Evolutionary conservation across 2,329 filamentous ascomycete species (phyloP), one percentile per base, ranked within the genome.

Genomic region (Fusarium longipes): DNA sequence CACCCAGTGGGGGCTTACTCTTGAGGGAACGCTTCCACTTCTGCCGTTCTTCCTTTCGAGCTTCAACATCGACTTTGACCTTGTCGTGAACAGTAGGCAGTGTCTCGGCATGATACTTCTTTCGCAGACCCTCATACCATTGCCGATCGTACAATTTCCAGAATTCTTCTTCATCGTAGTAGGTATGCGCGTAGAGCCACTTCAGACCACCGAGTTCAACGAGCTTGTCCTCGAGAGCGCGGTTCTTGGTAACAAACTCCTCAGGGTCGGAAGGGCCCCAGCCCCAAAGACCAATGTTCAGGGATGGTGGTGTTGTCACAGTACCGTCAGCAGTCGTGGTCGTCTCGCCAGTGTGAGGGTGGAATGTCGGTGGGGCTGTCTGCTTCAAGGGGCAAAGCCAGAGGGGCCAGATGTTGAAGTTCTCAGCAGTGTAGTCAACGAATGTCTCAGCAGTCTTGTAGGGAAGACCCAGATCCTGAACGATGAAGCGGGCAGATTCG

Each of bases 131-230:
- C 30, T 91, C 84, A 75, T 93, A 93, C 83, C 84, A 87, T 20
- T 75, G 71, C 40, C 80, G 77, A 55, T 82, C 82, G 75, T 92
- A 92, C 50, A 88, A 81, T 32, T 79, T 72, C 89, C 89, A 92
- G 78, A 92, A 93, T 73, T 91, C 87, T 1, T 84, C 80, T 73
- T 91, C 86, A n/a, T 86, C 84, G 77, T 96, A 96, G 80, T 93
- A 96, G 0, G 92, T 91, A 73, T 95, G 91, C 4, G 93, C 92
- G 77, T 97, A 96, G 14, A 96, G 82, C 91, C 92, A 96, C 81
- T 96, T 96, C 81, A 91, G 87, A 4, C 93, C 93, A 44, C 89
- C 89, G 1, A 96, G 84, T 67, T 87, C 83, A 45, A 82, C 81
- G 6, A 94, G 85, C 74, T 91, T 90, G 20, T 81, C 79, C 79